Base-by-base conservation (phyloP, 179 eudicot genomes). In the Beta macrorhiza region DNA sequence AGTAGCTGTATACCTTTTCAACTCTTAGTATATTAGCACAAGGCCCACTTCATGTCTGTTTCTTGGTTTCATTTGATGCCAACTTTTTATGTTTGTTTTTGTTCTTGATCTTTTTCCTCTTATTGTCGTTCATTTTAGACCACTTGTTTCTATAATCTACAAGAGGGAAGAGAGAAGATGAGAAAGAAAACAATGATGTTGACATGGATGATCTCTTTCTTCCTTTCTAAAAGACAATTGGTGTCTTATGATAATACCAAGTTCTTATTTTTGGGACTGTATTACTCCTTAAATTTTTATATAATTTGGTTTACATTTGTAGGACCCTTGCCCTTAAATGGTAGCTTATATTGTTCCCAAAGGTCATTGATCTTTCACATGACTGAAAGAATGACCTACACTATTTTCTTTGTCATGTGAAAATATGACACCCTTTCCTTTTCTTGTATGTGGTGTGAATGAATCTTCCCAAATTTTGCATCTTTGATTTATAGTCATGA, bases 331-430 rank as follows among this genome's bases (percentile, higher is more conserved):
- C 81, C 80, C 75, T 76, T 58, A 79, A 44, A 53, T 62, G 51
- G 80, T 84, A 58, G 82, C 82, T 52, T 52, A 78, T 49, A 15
- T 77, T 82, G 79, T 64, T 63, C 58, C 76, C 85, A 82, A 83
- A 82, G 86, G 84, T 81, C 88, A 83, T 69, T 78, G 86, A 72
- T 83, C 84, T 81, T 83, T 83, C 84, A 86, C 75, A 83, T 75
- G 78, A 72, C 52, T 79, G 82, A 83, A 81, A 81, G 80, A 84
- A 51, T 83, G 81, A 51, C 59, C 79, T 73, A 63, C 67, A 61
- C 69, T 55, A 44, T 77, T 63, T 61, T 74, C 79, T 65, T 25
- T 53, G 32, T 42, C 52, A 78, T 67, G 10, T 64, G 49, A 55
- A 25, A 37, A 17, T 53, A 52, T 61, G 78, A 80, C 49, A 56